Percentiles rank a stretch among this genome's conserved stretches.
phyloP scores from a whole-genome alignment of 73 alveolate genomes.

The Symbiodinium pilosum region DNA sequence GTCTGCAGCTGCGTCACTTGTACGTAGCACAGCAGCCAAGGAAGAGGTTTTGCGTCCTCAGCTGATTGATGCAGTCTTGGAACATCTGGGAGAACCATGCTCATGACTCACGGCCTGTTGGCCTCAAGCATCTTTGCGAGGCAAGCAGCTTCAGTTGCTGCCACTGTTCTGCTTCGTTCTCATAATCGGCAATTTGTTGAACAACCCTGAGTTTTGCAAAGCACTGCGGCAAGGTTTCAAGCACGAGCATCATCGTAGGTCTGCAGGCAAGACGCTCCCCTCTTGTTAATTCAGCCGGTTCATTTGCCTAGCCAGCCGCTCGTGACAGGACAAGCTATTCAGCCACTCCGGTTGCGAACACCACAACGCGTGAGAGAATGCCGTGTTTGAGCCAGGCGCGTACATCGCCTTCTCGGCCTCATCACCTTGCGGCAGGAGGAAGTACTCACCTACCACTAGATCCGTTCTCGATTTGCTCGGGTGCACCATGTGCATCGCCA shows the following conservation, averaged over 20 bases:
- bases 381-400: not conserved
- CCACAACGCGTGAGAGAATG: not conserved
- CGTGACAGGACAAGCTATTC: not conserved
- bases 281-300: not conserved
- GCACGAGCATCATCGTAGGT: no score
- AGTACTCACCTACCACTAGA: no score
- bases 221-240: no score
- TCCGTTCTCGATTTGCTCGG: not conserved
- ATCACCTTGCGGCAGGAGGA: not conserved
- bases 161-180: constrained; percentile 68
- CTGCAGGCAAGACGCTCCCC: not conserved
- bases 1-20: constrained; percentile 49
- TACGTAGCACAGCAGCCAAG: constrained; percentile 56
- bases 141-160: constrained; percentile 34
- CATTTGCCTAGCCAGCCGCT: not conserved
- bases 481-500: not conserved
- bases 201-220: constrained; percentile 23
- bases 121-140: not conserved
- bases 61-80: no score
- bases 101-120: no score
- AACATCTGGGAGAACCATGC: no score
- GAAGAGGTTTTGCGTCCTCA: constrained; percentile 68
- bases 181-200: not conserved
- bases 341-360: not conserved
- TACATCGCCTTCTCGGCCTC: not conserved